phyloP scores from a whole-genome alignment of 2,329 filamentous ascomycete genomes.

The Pseudocercospora crystallina region DNA sequence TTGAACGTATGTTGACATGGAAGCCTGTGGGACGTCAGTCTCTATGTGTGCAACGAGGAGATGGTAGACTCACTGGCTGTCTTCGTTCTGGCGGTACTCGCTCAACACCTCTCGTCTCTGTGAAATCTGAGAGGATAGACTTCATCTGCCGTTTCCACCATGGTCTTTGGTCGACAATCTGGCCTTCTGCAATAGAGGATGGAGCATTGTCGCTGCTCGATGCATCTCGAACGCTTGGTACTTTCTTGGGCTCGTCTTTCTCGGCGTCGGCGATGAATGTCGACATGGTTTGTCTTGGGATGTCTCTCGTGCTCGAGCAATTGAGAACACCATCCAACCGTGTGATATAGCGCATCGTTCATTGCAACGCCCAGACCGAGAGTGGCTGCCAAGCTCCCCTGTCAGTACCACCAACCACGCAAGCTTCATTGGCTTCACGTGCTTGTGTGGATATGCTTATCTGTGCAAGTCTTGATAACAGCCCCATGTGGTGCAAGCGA shows the following conservation, averaged over 20 bases:
- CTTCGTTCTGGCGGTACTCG: conserved; percentile 12
- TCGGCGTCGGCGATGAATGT: background rate
- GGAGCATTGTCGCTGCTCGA: background rate
- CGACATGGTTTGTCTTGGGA: too few relatives aligned
- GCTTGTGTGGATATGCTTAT: too few relatives aligned
- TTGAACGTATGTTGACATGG: conserved; percentile 11
- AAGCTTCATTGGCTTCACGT: too few relatives aligned
- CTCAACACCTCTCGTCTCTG: conserved; percentile 15
- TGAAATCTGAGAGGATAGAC: conserved; percentile 7
- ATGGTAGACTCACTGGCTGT: conserved; percentile 8
- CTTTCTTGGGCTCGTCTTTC: background rate
- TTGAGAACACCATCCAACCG: too few relatives aligned
- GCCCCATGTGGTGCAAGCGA: too few relatives aligned
- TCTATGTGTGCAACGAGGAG: background rate
- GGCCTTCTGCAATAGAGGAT: conserved; percentile 1
- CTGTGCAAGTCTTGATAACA: too few relatives aligned
- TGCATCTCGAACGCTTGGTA: background rate
- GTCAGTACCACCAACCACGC: too few relatives aligned
- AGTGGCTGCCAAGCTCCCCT: too few relatives aligned
- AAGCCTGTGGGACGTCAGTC: background rate
- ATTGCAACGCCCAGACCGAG: too few relatives aligned
- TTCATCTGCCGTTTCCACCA: conserved; percentile 5
- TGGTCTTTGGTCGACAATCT: background rate
- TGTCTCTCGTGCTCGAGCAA: too few relatives aligned
- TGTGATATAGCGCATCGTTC: too few relatives aligned